phyloP scores from a whole-genome alignment of 352 stramenopile species.

The Phytophthora sojae region DNA sequence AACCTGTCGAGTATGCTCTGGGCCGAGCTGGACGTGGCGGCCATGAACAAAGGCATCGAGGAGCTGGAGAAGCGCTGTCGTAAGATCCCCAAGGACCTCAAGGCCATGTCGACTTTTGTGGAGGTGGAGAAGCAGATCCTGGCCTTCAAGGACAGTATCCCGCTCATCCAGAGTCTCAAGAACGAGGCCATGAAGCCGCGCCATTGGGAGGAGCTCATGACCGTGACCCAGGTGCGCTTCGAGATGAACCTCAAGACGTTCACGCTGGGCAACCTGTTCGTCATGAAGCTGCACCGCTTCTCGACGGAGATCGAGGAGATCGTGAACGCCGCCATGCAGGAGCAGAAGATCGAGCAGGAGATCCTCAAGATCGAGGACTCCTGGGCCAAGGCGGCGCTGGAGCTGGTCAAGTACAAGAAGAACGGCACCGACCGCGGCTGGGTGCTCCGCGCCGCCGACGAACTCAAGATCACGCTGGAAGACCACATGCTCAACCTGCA shows the following conservation, averaged over 20 bases:
- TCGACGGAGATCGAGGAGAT: slow-evolving; percentile 93
- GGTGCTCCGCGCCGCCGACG: slow-evolving; percentile 84
- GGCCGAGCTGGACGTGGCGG: slow-evolving; percentile 92
- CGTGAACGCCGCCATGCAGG: slow-evolving; percentile 93
- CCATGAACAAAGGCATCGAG: slow-evolving; percentile 93
- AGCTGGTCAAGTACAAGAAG: slow-evolving; percentile 94
- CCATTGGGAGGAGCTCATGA: slow-evolving; percentile 93
- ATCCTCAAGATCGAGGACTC: slow-evolving; percentile 92
- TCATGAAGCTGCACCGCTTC: slow-evolving; percentile 93
- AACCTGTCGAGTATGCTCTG: slow-evolving; percentile 92
- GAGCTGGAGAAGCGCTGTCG: slow-evolving; percentile 93
- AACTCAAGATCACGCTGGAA: slow-evolving; percentile 85
- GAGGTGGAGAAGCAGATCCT: slow-evolving; percentile 92
- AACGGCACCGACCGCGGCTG: slow-evolving; percentile 88
- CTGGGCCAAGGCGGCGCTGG: slow-evolving; percentile 91
- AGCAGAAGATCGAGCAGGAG: slow-evolving; percentile 95
- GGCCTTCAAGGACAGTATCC: slow-evolving; percentile 95
- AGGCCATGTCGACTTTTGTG: slow-evolving; percentile 91
- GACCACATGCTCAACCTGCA: slow-evolving; percentile 92
- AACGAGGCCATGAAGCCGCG: slow-evolving; percentile 94
- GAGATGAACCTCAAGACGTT: slow-evolving; percentile 95
- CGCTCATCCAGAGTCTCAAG: slow-evolving; percentile 94
- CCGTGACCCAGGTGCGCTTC: slow-evolving; percentile 91
- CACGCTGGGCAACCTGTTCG: slow-evolving; percentile 92
- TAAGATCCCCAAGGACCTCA: slow-evolving; percentile 93